Conservation (phyloP, 176 grass and related monocot species). For the Chloris gayana region DNA sequence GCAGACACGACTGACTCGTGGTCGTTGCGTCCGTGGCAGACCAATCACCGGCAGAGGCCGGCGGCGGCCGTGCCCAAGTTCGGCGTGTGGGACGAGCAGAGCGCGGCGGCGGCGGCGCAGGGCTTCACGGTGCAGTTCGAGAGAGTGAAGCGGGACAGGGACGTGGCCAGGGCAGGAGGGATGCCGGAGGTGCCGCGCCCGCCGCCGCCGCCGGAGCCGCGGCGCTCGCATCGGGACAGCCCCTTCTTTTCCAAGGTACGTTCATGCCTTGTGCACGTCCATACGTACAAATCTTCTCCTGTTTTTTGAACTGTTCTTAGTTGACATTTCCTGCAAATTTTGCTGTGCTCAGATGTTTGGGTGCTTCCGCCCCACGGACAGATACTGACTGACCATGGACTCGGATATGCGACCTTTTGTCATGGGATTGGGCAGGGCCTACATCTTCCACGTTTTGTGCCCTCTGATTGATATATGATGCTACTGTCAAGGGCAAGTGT, state of each 20-base stretch:
- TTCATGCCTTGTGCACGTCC: neutral
- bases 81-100: constrained; percentile 69
- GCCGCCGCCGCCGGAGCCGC: constrained; percentile 41
- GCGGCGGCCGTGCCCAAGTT: constrained; percentile 60
- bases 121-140: constrained; percentile 78
- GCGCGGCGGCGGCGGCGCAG: constrained; percentile 34
- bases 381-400: neutral
- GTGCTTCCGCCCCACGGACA: constrained; percentile 31
- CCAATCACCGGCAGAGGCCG: constrained; percentile 30
- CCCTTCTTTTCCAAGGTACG: constrained; percentile 62
- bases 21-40: constrained; percentile 16
- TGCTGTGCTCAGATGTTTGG: constrained; percentile 44
- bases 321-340: neutral
- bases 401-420: neutral
- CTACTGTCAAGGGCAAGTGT: constrained; percentile 5
- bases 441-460: neutral
- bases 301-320: neutral
- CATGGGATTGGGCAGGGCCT: neutral
- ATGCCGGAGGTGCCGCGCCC: constrained; percentile 28
- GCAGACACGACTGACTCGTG: neutral
- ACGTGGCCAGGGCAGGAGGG: constrained; percentile 39
- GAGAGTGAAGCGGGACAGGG: constrained; percentile 58
- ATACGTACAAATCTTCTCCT: neutral
- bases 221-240: neutral
- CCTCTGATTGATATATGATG: neutral